Evolutionary conservation across 306 rosid genomes (phyloP).

Genomic region (Fragaria vesca): DNA sequence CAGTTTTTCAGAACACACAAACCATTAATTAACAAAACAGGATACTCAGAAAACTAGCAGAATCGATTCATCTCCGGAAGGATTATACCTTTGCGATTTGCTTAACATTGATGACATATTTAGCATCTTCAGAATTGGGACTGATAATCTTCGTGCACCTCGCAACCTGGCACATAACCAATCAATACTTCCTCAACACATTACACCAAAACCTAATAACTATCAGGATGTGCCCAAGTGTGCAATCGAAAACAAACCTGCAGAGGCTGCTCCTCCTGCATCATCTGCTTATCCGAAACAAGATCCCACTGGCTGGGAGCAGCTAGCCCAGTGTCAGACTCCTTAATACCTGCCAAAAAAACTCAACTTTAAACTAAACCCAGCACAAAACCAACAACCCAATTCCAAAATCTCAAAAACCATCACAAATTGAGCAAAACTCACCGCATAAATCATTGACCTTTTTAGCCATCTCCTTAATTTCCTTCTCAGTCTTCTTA

Average conservation of each 20-base stretch:
- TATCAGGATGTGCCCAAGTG: background rate
- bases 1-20: slow-evolving; percentile 8
- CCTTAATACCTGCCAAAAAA: slow-evolving; percentile 72
- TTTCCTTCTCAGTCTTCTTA: slow-evolving; percentile 86
- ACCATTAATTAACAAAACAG: background rate
- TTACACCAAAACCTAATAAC: background rate
- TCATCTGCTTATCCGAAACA: slow-evolving; percentile 99
- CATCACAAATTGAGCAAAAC: slow-evolving; percentile 16
- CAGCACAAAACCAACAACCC: background rate
- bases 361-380: background rate
- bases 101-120: slow-evolving; percentile 92
- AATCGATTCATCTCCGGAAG: background rate
- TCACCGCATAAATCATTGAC: slow-evolving; percentile 92
- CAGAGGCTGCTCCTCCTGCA: slow-evolving; percentile 99
- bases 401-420: background rate
- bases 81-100: slow-evolving; percentile 87
- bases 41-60: background rate
- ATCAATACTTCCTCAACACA: slow-evolving; percentile 18
- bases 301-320: slow-evolving; percentile 99
- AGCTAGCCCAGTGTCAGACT: slow-evolving; percentile 98
- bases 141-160: slow-evolving; percentile 97
- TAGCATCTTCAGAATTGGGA: slow-evolving; percentile 97
- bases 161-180: slow-evolving; percentile 64
- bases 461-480: slow-evolving; percentile 94
- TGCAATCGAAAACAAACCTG: slow-evolving; percentile 48